Conservation (phyloP, 2,329 filamentous ascomycete species). For the Stemphylium lycopersici region DNA sequence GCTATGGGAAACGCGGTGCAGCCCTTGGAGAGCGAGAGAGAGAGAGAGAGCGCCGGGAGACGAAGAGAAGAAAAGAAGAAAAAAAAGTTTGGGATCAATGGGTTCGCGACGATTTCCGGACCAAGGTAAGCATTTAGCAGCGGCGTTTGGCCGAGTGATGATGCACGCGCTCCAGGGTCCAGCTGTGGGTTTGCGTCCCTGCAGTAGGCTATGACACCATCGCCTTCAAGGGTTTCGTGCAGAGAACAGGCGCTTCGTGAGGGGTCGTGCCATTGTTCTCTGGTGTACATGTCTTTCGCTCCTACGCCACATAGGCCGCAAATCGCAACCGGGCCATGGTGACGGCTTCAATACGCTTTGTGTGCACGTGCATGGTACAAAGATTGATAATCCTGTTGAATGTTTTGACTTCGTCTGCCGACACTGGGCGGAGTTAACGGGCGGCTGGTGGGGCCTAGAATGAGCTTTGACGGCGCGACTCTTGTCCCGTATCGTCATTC, state of each 20-base stretch:
- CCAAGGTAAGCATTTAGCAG: neutral
- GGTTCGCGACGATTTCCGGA: too few species aligned
- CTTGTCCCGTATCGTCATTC: too few species aligned
- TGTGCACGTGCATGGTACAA: conserved; percentile 20
- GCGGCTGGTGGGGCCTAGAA: conserved; percentile 6
- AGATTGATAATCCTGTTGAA: conserved; percentile 1
- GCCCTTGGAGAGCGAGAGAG: neutral
- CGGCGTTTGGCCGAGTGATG: conserved; percentile 10
- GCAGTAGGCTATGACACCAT: conserved; percentile 32
- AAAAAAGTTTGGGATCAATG: too few species aligned
- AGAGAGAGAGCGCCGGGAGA: too few species aligned
- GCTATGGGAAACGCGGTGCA: conserved; percentile 15
- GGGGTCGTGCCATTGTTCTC: neutral
- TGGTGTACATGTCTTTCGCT: neutral
- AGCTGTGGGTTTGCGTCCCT: conserved; percentile 21
- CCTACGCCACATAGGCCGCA: neutral
- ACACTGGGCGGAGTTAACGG: neutral
- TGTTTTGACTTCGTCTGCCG: conserved; percentile 1
- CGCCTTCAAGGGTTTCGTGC: conserved; percentile 1
- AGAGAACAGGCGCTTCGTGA: neutral
- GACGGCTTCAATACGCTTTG: conserved; percentile 7
- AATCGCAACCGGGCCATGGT: neutral
- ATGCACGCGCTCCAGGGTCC: conserved; percentile 11
- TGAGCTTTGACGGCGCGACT: neutral
- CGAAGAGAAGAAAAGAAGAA: too few species aligned